Base-by-base conservation (phyloP, 495 filamentous ascomycete species). In the Jackrogersella minutella region DNA sequence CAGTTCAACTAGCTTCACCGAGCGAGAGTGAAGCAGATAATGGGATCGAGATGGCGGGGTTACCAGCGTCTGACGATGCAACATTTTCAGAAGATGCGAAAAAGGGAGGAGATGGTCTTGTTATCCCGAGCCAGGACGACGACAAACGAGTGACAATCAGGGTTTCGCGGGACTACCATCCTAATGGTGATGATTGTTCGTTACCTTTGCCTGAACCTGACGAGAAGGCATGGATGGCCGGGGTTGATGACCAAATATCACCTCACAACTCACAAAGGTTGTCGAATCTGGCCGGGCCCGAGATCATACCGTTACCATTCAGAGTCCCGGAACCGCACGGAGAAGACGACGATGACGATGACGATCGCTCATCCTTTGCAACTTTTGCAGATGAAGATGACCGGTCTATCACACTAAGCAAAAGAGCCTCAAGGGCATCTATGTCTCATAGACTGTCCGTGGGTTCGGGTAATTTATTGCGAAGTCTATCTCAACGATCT, bases 261-360 rank as follows among this genome's bases (percentile, higher is more conserved):
- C 28, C 58, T 17, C 50, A 10, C 10, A 61, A 21, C 5, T 50
- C 65, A 3, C 58, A 52, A 52, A 63, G 36, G 21, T 14, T 47
- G 1, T 58, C 66, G 36, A 70, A 68, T 26, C 8, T 58, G 22
- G 52, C 69, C 26, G 55, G 63, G 34, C 78, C 84, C 50, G 76
- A 78, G 17, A 77, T 87, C 31, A 76, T 85, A 3, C 85, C 89
- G 0, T 73, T 90, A 21, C 89, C 89, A 11, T 87, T 90, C 72
- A 85, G 75, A 36, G 73, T 89, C 2, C 85, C 85, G 4, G 66
- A 76, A 9, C 58, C 70, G 2, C 75, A 76, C 1, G 69, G 47
- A 14, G 58, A 57, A 14, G 72, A 80, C n/a, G 21, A 46, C 3
- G 41, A 26, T 26, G 21, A 46, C 22, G 79, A 81, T 16, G 82